Conservation (phyloP, 805 yeast species). For the Saccharomycopsis malanga region DNA sequence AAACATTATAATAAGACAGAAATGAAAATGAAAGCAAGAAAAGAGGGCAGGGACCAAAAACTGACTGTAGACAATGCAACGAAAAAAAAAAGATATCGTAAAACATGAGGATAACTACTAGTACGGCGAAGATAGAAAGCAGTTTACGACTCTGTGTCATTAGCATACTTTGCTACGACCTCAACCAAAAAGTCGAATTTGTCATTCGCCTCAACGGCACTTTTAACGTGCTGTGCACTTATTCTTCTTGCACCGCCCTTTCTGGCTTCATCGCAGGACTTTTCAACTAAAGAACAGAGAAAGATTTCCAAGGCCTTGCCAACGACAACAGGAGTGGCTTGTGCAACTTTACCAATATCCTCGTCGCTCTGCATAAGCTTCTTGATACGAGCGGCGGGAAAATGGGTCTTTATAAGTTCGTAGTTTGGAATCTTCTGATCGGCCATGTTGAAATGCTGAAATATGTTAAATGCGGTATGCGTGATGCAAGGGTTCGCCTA, state of each 20-base stretch:
- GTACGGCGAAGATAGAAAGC: neutral
- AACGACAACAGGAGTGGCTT: constrained; percentile 96
- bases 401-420: constrained; percentile 62
- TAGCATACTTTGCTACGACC: constrained; percentile 54
- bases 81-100: neutral
- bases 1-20: neutral
- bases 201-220: constrained; percentile 79
- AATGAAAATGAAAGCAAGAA: neutral
- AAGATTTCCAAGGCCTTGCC: constrained; percentile 92
- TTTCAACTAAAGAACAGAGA: constrained; percentile 82
- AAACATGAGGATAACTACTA: neutral
- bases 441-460: neutral
- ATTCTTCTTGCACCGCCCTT: constrained; percentile 71
- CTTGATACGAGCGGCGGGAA: constrained; percentile 90
- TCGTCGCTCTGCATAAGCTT: constrained; percentile 97
- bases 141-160: too few relatives aligned
- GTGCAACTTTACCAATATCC: constrained; percentile 97
- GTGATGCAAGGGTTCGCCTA: constrained; percentile 1
- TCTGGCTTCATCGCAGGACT: constrained; percentile 71
- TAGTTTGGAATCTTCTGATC: constrained; percentile 12
- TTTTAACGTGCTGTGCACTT: constrained; percentile 72
- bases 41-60: neutral
- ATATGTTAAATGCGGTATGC: neutral
- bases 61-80: neutral
- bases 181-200: constrained; percentile 91